Conservation (phyloP, 2,329 filamentous ascomycete species). For the Neocatenulostroma microsporum region DNA sequence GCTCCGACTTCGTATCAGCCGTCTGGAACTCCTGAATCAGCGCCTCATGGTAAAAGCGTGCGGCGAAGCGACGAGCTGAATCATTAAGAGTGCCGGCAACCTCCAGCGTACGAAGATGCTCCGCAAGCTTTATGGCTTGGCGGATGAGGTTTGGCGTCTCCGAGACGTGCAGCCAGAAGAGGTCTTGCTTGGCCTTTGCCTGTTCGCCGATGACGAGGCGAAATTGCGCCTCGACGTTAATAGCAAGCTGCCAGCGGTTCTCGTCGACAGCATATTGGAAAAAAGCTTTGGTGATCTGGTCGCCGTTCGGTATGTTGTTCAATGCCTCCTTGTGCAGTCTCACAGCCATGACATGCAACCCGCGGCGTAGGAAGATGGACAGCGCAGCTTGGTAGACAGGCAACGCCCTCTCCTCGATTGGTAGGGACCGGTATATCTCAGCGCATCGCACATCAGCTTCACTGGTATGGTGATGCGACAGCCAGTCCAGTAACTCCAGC, state of each 20-base stretch:
- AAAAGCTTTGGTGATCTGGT: conserved; percentile 17
- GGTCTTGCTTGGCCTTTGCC: conserved; percentile 4
- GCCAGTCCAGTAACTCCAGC: conserved; percentile 21
- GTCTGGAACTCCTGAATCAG: conserved; percentile 12
- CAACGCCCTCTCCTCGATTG: conserved; percentile 12
- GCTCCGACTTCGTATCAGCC: not conserved
- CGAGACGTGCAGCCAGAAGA: conserved; percentile 20
- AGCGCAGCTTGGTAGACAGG: conserved; percentile 17
- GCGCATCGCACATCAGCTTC: conserved; percentile 17
- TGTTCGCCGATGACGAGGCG: not conserved
- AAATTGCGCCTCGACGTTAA: conserved; percentile 12
- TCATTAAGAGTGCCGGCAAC: conserved; percentile 4
- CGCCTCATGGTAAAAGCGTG: conserved; percentile 13
- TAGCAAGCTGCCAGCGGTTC: conserved; percentile 14
- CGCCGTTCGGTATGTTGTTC: conserved; percentile 17
- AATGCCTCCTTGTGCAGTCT: conserved; percentile 23
- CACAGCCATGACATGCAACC: conserved; percentile 10
- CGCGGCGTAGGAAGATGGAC: conserved; percentile 13
- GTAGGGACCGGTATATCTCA: conserved; percentile 21
- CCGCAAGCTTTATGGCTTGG: conserved; percentile 10
- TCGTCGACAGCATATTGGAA: conserved; percentile 14
- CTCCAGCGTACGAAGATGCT: conserved; percentile 7
- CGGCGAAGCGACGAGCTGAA: conserved; percentile 7
- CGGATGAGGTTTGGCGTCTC: conserved; percentile 14
- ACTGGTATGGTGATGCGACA: conserved; percentile 12